Evolutionary conservation across 176 grass and related monocot genomes (phyloP), one percentile per base, ranked within the genome.

Genomic region (Elaeis guineensis): DNA sequence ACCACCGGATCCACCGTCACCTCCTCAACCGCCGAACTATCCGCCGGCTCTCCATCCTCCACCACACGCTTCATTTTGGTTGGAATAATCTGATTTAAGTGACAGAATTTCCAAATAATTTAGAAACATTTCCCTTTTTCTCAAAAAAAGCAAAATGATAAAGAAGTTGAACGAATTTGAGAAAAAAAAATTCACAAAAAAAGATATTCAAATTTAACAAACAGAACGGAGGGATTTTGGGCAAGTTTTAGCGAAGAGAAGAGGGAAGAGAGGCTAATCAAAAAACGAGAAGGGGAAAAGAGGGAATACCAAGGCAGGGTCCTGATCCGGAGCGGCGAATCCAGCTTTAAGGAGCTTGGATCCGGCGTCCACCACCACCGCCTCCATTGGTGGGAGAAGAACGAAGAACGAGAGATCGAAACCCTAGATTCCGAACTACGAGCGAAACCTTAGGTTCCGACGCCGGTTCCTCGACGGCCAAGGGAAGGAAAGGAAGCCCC

Each of bases 331-430:
- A 52, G 62, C 48, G 59, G 93, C 81, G 77, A 89, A 81, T 58
- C 93, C 93, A 19, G 88, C 81, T 75, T 98, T 98, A 21, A 98
- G 88, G 53, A 98, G 74, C 79, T 98, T 98, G 9, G 93, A 98
- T 61, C 93, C 93, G 72, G 79, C 81, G 58, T 98, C 88, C 25
- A 98, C 82, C 35, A 98, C 88, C 69, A 92, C 93, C 51, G 88
- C 93, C 53, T 98, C 93, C 93, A 98, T 35, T 89, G 23, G 75
- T 57, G 19, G 44, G 28, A 54, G 29, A 49, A 21, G 74, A n/a
- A 16, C 16, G 49, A 17, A 4, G 51, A 17, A 3, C 16, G 17
- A 1, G 16, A n/a, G 21, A 51, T 25, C 17, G 21, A 71, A 60
- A 71, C 56, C 68, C 68, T 71, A 71, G 55, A 19, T 50, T n/a